These are phyloP conservation scores for Lathyrus tuberosus DNA, from an alignment of 306 rosid species.

Conservation along the genomic window DNA sequence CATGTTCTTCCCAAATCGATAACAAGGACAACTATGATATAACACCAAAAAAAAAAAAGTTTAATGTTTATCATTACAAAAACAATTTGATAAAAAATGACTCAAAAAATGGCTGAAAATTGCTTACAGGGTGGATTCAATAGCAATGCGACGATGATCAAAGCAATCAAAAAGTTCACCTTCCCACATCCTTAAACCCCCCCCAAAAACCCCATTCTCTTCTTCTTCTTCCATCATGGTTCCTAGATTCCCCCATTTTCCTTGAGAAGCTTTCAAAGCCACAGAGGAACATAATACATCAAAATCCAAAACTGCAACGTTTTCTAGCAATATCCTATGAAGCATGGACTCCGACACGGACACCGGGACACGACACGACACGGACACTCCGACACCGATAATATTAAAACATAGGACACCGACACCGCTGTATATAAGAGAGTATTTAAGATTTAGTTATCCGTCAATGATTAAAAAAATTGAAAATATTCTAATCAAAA, in stretches of 20 bases:
- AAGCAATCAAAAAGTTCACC: conserved; percentile 78
- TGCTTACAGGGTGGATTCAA: conserved; percentile 71
- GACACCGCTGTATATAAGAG: too few species aligned
- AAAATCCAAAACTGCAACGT: conserved; percentile 64
- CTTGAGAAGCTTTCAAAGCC: conserved; percentile 66
- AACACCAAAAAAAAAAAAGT: conserved; percentile 38
- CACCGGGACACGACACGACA: too few species aligned
- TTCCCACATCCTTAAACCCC: conserved; percentile 94
- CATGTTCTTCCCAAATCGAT: conserved; percentile 94
- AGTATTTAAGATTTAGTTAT: too few species aligned
- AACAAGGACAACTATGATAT: conserved; percentile 83
- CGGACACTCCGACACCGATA: too few species aligned
- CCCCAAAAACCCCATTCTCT: conserved; percentile 54
- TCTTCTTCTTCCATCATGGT: conserved; percentile 31
- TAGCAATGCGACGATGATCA: conserved; percentile 69
- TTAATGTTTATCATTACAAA: not conserved
- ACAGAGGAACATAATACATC: conserved; percentile 83
- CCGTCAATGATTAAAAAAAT: too few species aligned
- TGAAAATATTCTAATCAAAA: too few species aligned
- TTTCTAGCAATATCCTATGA: conserved; percentile 50
- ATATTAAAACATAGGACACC: too few species aligned
- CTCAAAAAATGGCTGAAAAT: too few species aligned
- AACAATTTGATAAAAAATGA: not conserved
- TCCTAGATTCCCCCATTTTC: conserved; percentile 61
- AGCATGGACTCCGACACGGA: too few species aligned